Evolutionary conservation across 371 early-diverging fungal genomes (phyloP).

Genomic region (Mortierella polycephala): DNA sequence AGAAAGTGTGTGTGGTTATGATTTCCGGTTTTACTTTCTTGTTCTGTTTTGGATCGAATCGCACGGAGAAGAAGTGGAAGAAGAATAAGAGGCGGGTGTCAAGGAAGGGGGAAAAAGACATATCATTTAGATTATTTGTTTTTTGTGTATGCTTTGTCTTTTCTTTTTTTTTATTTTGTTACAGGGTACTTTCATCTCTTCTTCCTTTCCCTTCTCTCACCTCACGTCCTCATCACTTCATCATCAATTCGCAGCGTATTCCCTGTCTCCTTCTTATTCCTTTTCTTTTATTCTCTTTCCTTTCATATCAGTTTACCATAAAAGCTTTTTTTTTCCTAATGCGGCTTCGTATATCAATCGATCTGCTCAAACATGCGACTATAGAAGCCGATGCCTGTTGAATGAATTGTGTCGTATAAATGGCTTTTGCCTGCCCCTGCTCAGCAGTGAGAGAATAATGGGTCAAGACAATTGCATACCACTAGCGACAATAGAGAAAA

Average conservation of each 20-base stretch:
- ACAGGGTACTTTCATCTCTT: neutral
- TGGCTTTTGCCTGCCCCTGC: no score
- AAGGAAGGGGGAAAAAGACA: neutral
- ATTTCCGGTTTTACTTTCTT: no score
- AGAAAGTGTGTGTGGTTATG: no score
- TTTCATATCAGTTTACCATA: conserved; percentile 6
- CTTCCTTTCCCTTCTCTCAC: neutral
- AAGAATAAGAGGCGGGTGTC: neutral
- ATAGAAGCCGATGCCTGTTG: no score
- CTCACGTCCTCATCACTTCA: neutral
- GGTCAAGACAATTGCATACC: no score
- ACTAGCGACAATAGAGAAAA: no score
- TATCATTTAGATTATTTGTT: neutral
- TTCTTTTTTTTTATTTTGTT: neutral
- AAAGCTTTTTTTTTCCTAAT: conserved; percentile 8
- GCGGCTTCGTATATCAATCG: no score
- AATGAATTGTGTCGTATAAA: no score
- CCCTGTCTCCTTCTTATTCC: conserved; percentile 1
- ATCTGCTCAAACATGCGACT: no score
- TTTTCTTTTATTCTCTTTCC: neutral
- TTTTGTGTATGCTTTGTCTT: neutral
- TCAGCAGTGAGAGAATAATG: no score
- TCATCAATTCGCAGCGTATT: conserved; percentile 3
- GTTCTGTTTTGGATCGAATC: no score
- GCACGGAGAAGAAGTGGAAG: no score